These are phyloP conservation scores for Sclerotinia subarctica DNA, from an alignment of 2,329 filamentous ascomycete genomes.

Conservation along the genomic window DNA sequence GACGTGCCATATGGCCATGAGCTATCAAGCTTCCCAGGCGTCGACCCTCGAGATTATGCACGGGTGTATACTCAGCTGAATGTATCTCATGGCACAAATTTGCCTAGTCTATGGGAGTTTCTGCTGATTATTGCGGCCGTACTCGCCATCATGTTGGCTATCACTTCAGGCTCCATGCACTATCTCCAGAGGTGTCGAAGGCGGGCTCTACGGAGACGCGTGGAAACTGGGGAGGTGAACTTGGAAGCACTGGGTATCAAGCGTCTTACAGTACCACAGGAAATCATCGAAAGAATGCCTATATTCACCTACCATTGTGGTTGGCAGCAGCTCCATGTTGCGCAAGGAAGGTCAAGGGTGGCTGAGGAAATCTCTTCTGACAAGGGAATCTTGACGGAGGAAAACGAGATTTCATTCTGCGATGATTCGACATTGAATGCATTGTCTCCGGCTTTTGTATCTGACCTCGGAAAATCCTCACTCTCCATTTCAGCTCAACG, in stretches of 20 bases:
- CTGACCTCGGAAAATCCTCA: background rate
- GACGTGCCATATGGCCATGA: slow-evolving; percentile 56
- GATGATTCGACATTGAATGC: background rate
- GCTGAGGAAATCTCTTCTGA: background rate
- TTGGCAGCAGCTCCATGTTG: slow-evolving; percentile 43
- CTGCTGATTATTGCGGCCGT: slow-evolving; percentile 67
- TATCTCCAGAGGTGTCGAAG: slow-evolving; percentile 70
- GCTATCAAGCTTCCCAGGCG: slow-evolving; percentile 53
- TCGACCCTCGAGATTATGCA: slow-evolving; percentile 56
- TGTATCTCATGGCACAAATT: slow-evolving; percentile 45
- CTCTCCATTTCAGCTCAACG: slow-evolving; percentile 19
- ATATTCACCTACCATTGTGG: slow-evolving; percentile 69
- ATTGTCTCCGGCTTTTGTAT: background rate
- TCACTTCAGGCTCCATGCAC: slow-evolving; percentile 72
- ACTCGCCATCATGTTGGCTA: slow-evolving; percentile 63
- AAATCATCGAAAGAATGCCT: slow-evolving; percentile 70
- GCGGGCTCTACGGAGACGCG: slow-evolving; percentile 62
- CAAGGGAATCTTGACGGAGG: background rate
- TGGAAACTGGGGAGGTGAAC: slow-evolving; percentile 77
- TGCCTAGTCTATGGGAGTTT: slow-evolving; percentile 82
- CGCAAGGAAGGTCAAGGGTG: slow-evolving; percentile 30
- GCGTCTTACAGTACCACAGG: slow-evolving; percentile 69
- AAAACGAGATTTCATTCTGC: background rate
- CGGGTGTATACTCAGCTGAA: slow-evolving; percentile 57
- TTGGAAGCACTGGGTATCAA: slow-evolving; percentile 84